Percentiles rank a stretch among this genome's conserved stretches.
Conservation (phyloP, 306 rosid species). For the Delonix regia region DNA sequence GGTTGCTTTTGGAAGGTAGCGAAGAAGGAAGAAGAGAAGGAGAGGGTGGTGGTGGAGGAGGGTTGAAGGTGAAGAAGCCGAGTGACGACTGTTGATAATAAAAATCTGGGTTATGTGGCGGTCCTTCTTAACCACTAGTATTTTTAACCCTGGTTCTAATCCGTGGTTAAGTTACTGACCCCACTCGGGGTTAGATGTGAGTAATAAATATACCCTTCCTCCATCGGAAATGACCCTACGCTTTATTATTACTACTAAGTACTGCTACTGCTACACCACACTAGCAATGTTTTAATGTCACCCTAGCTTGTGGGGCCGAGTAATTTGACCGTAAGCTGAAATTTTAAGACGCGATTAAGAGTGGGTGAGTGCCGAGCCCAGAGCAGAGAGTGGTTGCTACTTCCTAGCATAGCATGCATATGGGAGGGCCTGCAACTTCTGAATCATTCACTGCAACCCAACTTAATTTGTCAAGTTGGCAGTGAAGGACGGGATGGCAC, state of each 20-base stretch:
- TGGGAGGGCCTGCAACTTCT: slow-evolving; percentile 54
- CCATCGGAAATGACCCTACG: slow-evolving; percentile 2
- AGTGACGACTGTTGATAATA: slow-evolving; percentile 77
- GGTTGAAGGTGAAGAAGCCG: slow-evolving; percentile 40
- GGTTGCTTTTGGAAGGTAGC: slow-evolving; percentile 24
- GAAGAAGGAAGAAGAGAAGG: background rate
- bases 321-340: background rate
- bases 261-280: background rate
- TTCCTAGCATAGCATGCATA: slow-evolving; percentile 35
- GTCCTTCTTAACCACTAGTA: slow-evolving; percentile 85
- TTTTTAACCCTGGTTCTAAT: slow-evolving; percentile 92
- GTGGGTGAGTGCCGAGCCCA: slow-evolving; percentile 23
- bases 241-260: background rate
- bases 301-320: background rate
- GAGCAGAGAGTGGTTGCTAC: background rate
- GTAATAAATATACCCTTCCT: slow-evolving; percentile 66
- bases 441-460: slow-evolving; percentile 60
- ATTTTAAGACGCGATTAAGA: slow-evolving; percentile 10
- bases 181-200: slow-evolving; percentile 63
- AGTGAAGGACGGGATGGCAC: slow-evolving; percentile 40
- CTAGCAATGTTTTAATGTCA: background rate
- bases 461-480: slow-evolving; percentile 60
- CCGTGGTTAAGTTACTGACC: slow-evolving; percentile 81
- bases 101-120: slow-evolving; percentile 77
- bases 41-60: background rate